These are phyloP conservation scores for Gossypium sturtianum DNA, from an alignment of 345 rosid genomes.

Conservation along the genomic window DNA sequence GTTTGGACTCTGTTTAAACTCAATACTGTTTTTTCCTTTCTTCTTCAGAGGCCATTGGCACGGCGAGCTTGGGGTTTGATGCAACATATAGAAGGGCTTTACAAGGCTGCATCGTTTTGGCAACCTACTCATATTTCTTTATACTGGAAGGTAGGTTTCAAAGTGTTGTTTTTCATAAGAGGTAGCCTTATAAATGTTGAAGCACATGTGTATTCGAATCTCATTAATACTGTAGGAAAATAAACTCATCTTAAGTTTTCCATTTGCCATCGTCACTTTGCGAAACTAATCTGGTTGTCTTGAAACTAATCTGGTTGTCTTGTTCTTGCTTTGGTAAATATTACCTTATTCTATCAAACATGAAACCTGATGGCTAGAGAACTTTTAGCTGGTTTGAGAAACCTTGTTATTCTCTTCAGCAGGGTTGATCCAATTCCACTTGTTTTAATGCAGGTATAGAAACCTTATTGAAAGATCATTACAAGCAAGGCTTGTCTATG, in stretches of 20 bases:
- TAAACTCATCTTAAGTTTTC: neutral
- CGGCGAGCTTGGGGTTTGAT: conserved; percentile 71
- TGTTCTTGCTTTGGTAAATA: neutral
- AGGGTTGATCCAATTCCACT: neutral
- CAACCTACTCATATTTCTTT: conserved; percentile 84
- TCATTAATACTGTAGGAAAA: neutral
- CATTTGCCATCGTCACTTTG: neutral
- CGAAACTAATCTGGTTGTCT: neutral
- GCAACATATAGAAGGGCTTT: conserved; percentile 77
- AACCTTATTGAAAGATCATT: conserved; percentile 86
- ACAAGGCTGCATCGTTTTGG: conserved; percentile 89
- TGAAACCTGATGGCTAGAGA: neutral
- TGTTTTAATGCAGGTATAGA: conserved; percentile 59
- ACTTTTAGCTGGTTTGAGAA: neutral
- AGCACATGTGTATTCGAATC: neutral
- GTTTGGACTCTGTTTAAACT: neutral
- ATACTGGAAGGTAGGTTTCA: conserved; percentile 66
- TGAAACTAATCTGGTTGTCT: neutral
- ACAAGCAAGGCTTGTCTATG: conserved; percentile 90
- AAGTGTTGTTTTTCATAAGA: neutral
- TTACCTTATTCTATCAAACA: neutral
- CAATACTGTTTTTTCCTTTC: conserved; percentile 1
- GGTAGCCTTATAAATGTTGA: neutral
- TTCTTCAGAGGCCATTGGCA: conserved; percentile 74
- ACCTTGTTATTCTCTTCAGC: neutral